Evolutionary conservation across 345 rosid genomes (phyloP).

Genomic region (Populus nigra): DNA sequence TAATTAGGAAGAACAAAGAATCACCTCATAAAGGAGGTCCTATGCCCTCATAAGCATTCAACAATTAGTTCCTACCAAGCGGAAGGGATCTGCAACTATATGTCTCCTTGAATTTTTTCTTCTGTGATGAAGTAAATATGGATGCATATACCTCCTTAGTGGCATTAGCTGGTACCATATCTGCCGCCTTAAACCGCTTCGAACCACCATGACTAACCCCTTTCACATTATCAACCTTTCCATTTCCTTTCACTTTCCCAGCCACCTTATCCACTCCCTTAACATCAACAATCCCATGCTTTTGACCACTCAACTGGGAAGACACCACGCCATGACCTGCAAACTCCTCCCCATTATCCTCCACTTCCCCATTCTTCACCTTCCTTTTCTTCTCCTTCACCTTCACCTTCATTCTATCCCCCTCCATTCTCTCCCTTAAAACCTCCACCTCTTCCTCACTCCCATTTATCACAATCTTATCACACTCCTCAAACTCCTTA

Average conservation of each 20-base stretch:
- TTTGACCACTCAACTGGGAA: slow-evolving; percentile 32
- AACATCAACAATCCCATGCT: slow-evolving; percentile 37
- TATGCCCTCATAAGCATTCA: slow-evolving; percentile 2
- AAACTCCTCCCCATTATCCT: slow-evolving; percentile 20
- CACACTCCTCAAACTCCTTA: slow-evolving; percentile 54
- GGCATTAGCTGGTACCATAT: slow-evolving; percentile 70
- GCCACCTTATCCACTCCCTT: slow-evolving; percentile 37
- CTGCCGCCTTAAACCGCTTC: slow-evolving; percentile 66
- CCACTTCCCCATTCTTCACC: slow-evolving; percentile 44
- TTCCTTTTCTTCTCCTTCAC: slow-evolving; percentile 60
- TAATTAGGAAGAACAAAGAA: background rate
- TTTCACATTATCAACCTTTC: slow-evolving; percentile 36
- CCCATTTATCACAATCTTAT: slow-evolving; percentile 82
- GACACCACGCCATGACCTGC: slow-evolving; percentile 11
- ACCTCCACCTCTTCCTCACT: slow-evolving; percentile 65
- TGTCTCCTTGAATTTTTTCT: slow-evolving; percentile 70
- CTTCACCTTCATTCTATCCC: slow-evolving; percentile 51
- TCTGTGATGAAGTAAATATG: slow-evolving; percentile 78
- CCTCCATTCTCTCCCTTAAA: slow-evolving; percentile 73
- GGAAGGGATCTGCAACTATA: slow-evolving; percentile 79
- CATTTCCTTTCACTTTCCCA: slow-evolving; percentile 42
- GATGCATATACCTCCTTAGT: slow-evolving; percentile 86
- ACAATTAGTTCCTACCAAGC: slow-evolving; percentile 71
- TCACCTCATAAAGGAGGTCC: slow-evolving; percentile 9
- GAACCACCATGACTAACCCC: slow-evolving; percentile 26